Evolutionary conservation across 2,329 filamentous ascomycete genomes (phyloP).

Genomic region (Penicillium brevicompactum): DNA sequence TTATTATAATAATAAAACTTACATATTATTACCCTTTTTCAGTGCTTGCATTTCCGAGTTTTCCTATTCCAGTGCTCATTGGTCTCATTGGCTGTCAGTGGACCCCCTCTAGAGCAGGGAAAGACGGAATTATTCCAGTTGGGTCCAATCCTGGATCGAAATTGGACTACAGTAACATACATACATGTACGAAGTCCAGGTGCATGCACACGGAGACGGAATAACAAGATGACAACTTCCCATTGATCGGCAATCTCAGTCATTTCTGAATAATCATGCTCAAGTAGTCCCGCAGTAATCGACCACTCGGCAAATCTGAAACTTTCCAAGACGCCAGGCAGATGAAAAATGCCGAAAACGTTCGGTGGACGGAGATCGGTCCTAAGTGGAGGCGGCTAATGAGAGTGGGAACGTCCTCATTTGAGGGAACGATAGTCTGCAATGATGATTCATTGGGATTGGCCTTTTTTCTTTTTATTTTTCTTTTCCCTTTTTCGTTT

Average conservation of each 20-base stretch:
- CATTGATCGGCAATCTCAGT: conserved; percentile 1
- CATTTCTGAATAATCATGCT: conserved; percentile 1
- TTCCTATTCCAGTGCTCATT: too few species aligned
- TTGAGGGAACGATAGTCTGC: not conserved
- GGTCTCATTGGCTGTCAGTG: too few species aligned
- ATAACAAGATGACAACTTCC: not conserved
- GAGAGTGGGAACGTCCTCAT: conserved; percentile 9
- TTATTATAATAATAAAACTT: too few species aligned
- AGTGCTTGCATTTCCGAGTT: too few species aligned
- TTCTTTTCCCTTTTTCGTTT: not conserved
- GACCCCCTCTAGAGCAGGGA: too few species aligned
- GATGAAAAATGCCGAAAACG: conserved; percentile 24
- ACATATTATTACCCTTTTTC: too few species aligned
- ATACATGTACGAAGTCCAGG: too few species aligned
- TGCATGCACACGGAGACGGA: too few species aligned
- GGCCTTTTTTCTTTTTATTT: not conserved
- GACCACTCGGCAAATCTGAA: conserved; percentile 28
- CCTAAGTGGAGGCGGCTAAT: conserved; percentile 17
- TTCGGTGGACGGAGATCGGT: conserved; percentile 20
- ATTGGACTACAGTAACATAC: not conserved
- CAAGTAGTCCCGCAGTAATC: not conserved
- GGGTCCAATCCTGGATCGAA: not conserved
- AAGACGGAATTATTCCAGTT: too few species aligned
- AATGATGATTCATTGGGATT: conserved; percentile 12
- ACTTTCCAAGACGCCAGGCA: conserved; percentile 19